These are phyloP conservation scores for Cymbopogon citratus DNA, from an alignment of 176 grass and related monocot species.

Conservation along the genomic window DNA sequence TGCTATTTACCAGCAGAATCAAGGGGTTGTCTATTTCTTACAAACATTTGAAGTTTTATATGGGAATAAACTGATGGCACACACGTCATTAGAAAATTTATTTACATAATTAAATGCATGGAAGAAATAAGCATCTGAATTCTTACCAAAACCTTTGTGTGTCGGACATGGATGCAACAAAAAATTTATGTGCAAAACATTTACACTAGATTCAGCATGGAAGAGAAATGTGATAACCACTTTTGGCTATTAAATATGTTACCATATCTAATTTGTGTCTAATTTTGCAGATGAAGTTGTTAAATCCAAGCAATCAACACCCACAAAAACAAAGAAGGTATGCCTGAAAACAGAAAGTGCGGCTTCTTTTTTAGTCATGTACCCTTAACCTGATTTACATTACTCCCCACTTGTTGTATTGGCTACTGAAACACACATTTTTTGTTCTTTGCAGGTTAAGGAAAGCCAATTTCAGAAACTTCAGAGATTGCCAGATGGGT, in stretches of 20 bases:
- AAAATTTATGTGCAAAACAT: background rate
- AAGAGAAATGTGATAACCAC: background rate
- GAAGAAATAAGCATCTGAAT: background rate
- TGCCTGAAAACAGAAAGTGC: background rate
- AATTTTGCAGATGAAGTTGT: constrained; percentile 8
- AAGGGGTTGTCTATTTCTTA: background rate
- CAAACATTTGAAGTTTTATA: constrained; percentile 11
- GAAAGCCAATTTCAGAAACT: constrained; percentile 45
- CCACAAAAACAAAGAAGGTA: constrained; percentile 39
- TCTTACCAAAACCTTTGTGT: background rate
- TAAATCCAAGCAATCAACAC: constrained; percentile 25
- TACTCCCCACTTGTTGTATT: background rate
- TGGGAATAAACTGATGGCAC: background rate
- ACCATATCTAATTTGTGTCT: background rate
- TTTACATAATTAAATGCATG: background rate
- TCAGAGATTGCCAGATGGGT: constrained; percentile 54
- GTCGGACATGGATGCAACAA: background rate
- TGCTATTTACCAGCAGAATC: background rate
- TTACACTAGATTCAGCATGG: background rate
- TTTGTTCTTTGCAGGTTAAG: constrained; percentile 45
- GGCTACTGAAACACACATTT: constrained; percentile 10
- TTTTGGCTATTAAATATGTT: background rate
- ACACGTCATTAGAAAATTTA: background rate
- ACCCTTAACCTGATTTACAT: background rate
- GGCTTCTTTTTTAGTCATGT: background rate